Conservation (phyloP, 106 monocot species). For the Narthecium ossifragum region DNA sequence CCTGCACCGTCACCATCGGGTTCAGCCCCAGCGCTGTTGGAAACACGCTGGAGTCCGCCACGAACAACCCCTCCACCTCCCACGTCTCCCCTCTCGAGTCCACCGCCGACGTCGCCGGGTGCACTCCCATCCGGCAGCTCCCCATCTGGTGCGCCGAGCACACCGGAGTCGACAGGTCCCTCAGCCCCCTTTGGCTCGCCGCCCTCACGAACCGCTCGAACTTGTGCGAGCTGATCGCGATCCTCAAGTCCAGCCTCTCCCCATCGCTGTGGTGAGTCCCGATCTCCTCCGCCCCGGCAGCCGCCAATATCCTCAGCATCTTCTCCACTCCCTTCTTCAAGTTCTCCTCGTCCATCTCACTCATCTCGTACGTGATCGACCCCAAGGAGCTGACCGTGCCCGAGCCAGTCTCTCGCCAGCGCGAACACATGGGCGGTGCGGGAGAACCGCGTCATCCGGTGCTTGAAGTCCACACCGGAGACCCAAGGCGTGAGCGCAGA, state of each 20-base stretch:
- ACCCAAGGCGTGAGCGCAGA: constrained; percentile 49
- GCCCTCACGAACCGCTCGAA: constrained; percentile 34
- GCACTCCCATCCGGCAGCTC: constrained; percentile 63
- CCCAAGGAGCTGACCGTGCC: constrained; percentile 19
- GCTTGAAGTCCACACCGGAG: constrained; percentile 47
- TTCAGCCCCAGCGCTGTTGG: constrained; percentile 78
- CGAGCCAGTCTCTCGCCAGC: constrained; percentile 36
- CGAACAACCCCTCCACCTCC: constrained; percentile 66
- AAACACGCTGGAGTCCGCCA: constrained; percentile 53
- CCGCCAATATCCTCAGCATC: constrained; percentile 55
- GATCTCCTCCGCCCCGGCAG: constrained; percentile 71
- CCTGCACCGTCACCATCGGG: constrained; percentile 78
- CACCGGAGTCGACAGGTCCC: constrained; percentile 15
- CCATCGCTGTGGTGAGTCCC: constrained; percentile 55
- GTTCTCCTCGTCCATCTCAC: constrained; percentile 24
- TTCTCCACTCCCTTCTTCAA: constrained; percentile 35
- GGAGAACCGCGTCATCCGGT: constrained; percentile 43
- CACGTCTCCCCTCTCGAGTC: constrained; percentile 44
- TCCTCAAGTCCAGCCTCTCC: constrained; percentile 24
- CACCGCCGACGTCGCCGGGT: constrained; percentile 25
- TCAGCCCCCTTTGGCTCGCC: constrained; percentile 16
- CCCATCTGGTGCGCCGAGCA: constrained; percentile 89
- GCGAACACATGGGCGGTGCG: constrained; percentile 56
- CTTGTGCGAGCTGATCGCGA: constrained; percentile 21
- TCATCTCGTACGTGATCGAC: constrained; percentile 28